Conservation (phyloP, 352 stramenopile genomes). For the Phytopythium montanum region DNA sequence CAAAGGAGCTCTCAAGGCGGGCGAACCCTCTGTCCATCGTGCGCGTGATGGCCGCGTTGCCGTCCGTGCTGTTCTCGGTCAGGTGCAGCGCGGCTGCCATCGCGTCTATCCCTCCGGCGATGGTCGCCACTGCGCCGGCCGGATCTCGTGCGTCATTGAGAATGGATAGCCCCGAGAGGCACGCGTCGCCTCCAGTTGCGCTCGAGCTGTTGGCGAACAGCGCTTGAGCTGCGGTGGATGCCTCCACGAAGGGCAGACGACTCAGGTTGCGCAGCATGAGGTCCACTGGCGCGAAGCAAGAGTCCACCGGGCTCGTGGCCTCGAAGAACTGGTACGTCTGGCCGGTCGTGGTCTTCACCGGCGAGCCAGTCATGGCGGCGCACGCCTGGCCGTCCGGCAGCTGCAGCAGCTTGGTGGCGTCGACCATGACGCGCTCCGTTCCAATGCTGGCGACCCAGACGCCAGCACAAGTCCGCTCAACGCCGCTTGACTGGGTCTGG, state of each 20-base stretch:
- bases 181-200: background rate
- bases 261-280: conserved; percentile 26
- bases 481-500: conserved; percentile 6
- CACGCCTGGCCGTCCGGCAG: conserved; percentile 29
- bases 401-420: conserved; percentile 26
- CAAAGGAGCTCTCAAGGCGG: conserved; percentile 6
- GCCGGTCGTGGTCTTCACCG: conserved; percentile 22
- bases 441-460: conserved; percentile 14
- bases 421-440: conserved; percentile 14
- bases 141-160: conserved; percentile 6
- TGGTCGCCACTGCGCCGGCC: conserved; percentile 6
- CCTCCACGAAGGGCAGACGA: conserved; percentile 22
- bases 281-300: conserved; percentile 36
- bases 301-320: conserved; percentile 20
- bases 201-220: conserved; percentile 9
- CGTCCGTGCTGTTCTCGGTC: conserved; percentile 2
- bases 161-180: conserved; percentile 12
- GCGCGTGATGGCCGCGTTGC: conserved; percentile 3
- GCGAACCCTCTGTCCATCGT: conserved; percentile 9
- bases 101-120: conserved; percentile 7
- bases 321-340: conserved; percentile 23
- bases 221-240: background rate
- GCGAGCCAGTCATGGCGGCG: conserved; percentile 26
- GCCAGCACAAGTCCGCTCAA: conserved; percentile 18
- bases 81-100: conserved; percentile 6